Evolutionary conservation across 1,139 yeast species (phyloP), one percentile per base, ranked within the genome.

Genomic region (Pichia sp.): DNA sequence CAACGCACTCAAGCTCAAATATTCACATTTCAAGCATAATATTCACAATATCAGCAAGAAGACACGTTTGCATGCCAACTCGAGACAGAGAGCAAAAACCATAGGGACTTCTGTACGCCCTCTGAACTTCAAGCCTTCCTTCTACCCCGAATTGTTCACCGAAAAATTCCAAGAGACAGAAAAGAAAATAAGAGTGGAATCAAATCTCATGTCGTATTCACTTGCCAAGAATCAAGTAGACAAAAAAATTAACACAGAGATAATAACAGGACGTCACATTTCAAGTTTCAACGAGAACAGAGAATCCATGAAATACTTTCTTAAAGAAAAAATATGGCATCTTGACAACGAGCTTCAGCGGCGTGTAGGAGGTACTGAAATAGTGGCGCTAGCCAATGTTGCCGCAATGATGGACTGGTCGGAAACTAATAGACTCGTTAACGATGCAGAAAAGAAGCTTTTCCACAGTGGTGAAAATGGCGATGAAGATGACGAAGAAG

Each of bases 221-320:
- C 9, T 44, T 16, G 18, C 23, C 10, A 21, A 26, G 9, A 39
- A 39, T 26, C 16, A 31, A 3, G 16, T 19, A n/a, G 37, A 21
- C 8, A 30, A 21, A 19, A 18, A 18, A 5, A 34, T 36, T 3
- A 50, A 50, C 39, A 26, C 37, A 25, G 41, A 43, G 13, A 41
- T 30, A n/a, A 47, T 45, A 1, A 34, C 30, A 4, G 40, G 40
- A 28, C 23, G 50, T 7, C 40, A 45, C 25, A 26, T 44, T 7
- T 22, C 45, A 4, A 34, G 47, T 5, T 47, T 51, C 21, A 41
- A 26, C 13, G 54, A 51, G 19, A 51, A 51, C 23, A 47, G 54
- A 16, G 30, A 22, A 36, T 44, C 49, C 9, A 31, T 51, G 26
- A 45, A 44, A 31, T 23, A n/a, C 12, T 45, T 41, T 30, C 21